Evolutionary conservation across 164 flowering plant genomes (phyloP), one percentile per base, ranked within the genome.

Genomic region (Brasenia schreberi): DNA sequence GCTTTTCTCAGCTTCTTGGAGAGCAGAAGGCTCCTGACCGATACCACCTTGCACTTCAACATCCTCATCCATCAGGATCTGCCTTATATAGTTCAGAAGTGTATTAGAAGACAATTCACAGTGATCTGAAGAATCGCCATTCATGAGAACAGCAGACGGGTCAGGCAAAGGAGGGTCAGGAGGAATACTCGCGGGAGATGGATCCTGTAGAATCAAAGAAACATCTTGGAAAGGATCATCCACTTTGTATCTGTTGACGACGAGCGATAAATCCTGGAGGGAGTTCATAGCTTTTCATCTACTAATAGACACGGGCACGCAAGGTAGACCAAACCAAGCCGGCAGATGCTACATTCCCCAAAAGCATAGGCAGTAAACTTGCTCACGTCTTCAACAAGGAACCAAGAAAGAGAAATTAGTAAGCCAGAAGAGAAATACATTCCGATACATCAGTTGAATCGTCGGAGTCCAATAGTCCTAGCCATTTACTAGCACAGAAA

Each of bases 1-100:
- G 0, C 90, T 80, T 69, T 81, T 88, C 77, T 86, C 97, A 6
- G 87, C 87, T 7, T 86, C 92, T 72, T 85, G 90, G 70, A 90
- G 85, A 63, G 85, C 92, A 65, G 81, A 80, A n/a, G 90, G 84
- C 52, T 90, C 92, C 69, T 89, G 96, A 9, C 83, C 83, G 89
- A 83, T 82, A 64, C 83, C 83, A 11, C 77, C 73, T 77, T 86
- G 81, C 18, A 86, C 97, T 59, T 86, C 98, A 79, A 87, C 82
- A 65, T 90, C 95, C 75, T 93, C 98, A 69, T 93, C 96, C 97
- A 90, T 87, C 33, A 93, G 92, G 71, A 90, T 85, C 80, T 84
- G 80, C 70, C 70, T 86, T 65, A 93, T 89, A 76, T 82, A 90
- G 7, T 76, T 75, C 73, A 90, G 79, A 58, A 87, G 80, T 4